These are phyloP conservation scores for Kwoniella shivajii DNA, from an alignment of 1,284 basidiomycete genomes.

Conservation along the genomic window DNA sequence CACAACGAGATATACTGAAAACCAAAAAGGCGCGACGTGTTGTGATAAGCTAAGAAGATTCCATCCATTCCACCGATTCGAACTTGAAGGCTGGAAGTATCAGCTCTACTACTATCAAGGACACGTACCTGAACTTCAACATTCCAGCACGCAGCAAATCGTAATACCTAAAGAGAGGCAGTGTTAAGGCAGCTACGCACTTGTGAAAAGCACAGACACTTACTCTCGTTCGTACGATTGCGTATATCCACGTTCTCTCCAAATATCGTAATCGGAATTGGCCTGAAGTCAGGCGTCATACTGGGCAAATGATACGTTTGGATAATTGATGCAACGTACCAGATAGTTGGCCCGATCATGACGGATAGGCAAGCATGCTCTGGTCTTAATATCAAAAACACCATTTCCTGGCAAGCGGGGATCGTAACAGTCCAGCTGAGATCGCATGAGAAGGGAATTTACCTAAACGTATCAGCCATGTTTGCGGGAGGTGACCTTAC, in stretches of 20 bases:
- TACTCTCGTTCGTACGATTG: slow-evolving; percentile 81
- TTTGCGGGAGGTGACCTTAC: slow-evolving; percentile 54
- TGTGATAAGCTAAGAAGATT: slow-evolving; percentile 92
- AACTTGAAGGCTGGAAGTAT: slow-evolving; percentile 73
- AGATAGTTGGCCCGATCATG: slow-evolving; percentile 83
- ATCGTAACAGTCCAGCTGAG: slow-evolving; percentile 89
- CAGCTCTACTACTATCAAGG: not conserved
- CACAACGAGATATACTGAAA: slow-evolving; percentile 87
- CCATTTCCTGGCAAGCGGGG: slow-evolving; percentile 79
- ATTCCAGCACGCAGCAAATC: slow-evolving; percentile 92
- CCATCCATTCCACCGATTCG: slow-evolving; percentile 98
- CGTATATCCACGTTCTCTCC: slow-evolving; percentile 62
- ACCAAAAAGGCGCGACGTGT: slow-evolving; percentile 83
- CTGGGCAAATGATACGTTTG: not conserved
- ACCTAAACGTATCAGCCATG: slow-evolving; percentile 58
- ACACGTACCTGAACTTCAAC: slow-evolving; percentile 80
- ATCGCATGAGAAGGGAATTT: slow-evolving; percentile 82
- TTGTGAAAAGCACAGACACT: slow-evolving; percentile 14
- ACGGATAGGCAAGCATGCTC: slow-evolving; percentile 81
- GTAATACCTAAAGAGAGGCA: slow-evolving; percentile 62
- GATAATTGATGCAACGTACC: slow-evolving; percentile 55
- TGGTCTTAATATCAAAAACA: slow-evolving; percentile 95
- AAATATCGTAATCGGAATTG: slow-evolving; percentile 75
- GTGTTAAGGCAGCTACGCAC: no score
- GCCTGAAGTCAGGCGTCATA: slow-evolving; percentile 17